Evolutionary conservation across 1,284 basidiomycete species (phyloP), one percentile per base, ranked within the genome.

Genomic region (Fomitopsis schrenkii): DNA sequence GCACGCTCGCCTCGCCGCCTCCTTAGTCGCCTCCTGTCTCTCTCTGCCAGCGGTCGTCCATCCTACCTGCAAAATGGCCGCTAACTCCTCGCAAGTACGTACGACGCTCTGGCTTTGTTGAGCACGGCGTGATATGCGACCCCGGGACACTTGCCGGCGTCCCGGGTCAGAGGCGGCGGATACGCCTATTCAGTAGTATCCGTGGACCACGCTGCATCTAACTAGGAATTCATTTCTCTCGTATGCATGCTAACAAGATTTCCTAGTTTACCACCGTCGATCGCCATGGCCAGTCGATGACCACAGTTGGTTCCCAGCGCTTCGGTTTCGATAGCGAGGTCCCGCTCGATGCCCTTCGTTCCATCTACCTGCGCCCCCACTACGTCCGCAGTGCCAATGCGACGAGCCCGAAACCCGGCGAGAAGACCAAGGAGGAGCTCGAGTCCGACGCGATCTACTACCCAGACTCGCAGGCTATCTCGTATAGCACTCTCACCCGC

Each of bases 281-380:
- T 73, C 91, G 89, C 77, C 80, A 84, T 61, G 91, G 90, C 48
- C 68, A 82, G n/a, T 87, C 89, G 71, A 93, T 94, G 70, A 86
- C 78, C 57, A 79, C 84, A 33, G 93, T 96, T 57, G 94, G 94
- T 58, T 87, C 89, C 75, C 75, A 90, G 69, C 85, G 88, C 60
- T 95, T 95, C 69, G 93, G 93, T 26, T 97, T 97, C 75, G 89
- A 96, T 77, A 91, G 88, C 70, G 84, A 89, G 70, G 91, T 95
- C 64, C 74, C 89, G 59, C 77, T 94, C 68, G 88, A 93, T 64
- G 79, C 84, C 65, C 84, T 96, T 57, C 90, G 94, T 57, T 85
- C 87, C 26, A 83, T 97, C 59, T 97, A 97, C 78, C 85, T 97
- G 57, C 88, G 93, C 46, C 85, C 93, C 55, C 87, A 90, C 76